Base-by-base conservation (phyloP, 2,329 filamentous ascomycete genomes). In the Colletotrichum lini region DNA sequence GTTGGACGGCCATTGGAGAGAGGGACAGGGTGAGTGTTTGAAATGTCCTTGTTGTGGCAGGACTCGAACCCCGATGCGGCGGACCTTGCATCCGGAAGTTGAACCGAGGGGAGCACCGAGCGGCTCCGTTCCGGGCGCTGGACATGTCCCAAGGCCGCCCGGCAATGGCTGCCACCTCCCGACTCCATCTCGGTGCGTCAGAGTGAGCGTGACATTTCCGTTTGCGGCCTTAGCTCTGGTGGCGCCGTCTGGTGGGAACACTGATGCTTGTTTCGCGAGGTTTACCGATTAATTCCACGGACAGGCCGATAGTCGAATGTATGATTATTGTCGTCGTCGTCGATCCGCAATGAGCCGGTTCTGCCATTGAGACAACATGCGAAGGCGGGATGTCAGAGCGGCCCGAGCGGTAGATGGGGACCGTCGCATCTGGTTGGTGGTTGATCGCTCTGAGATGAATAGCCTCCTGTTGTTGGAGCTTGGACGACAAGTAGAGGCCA, bases 111-210 rank as follows among this genome's bases (percentile, higher is more conserved):
- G 35, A 49, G 62, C 60, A 68, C 26, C 35, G 57, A 56, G 26
- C 74, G 73, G 57, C 71, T 65, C 56, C 71, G 65, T 42, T 54
- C 70, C 57, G 67, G 54, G 52, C 42, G 35, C 42, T 45, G 38
- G 47, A 49, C 63, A 26, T 44, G 56, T 65, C 64, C 35, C 61
- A 47, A 63, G 52, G 52, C 58, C 53, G 65, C 50, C 57, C 53
- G 50, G 45, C 3, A 26, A 57, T 38, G 3, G 49, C n/a, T 61
- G 23, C 9, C 68, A 57, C 26, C 42, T 63, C n/a, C 52, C 52
- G 64, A 56, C 56, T 38, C 38, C 50, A 54, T 65, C 54, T 42
- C 47, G 40, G 26, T 30, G 50, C 44, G 26, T 15, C 18, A 13
- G 38, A 53, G n/a, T 38, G 40, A 12, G n/a, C 18, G 26, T 18